These are phyloP conservation scores for Xerophyta viscosa DNA, from an alignment of 106 monocot genomes.

Conservation along the genomic window DNA sequence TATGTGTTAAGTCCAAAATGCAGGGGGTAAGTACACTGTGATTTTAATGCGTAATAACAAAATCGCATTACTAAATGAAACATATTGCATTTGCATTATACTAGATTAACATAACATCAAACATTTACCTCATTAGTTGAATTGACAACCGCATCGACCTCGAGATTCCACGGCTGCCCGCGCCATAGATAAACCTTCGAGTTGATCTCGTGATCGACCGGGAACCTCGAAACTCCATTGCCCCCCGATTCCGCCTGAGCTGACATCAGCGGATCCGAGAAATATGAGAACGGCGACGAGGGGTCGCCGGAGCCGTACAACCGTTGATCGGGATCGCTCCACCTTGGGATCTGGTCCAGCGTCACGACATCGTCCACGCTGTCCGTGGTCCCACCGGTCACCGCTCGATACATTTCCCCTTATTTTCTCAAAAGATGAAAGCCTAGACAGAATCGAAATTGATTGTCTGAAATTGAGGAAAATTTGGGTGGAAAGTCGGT, in stretches of 20 bases:
- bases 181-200: conserved; percentile 89
- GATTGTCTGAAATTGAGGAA: no score
- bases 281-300: conserved; percentile 40
- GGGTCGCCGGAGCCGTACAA: conserved; percentile 31
- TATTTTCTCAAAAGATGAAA: no score
- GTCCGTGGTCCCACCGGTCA: conserved; percentile 25
- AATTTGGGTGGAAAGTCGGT: no score
- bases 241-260: conserved; percentile 15
- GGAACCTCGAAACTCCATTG: conserved; percentile 65
- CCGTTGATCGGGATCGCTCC: conserved; percentile 85
- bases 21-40: no score
- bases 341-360: conserved; percentile 91
- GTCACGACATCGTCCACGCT: conserved; percentile 52
- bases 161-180: conserved; percentile 95
- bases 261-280: conserved; percentile 68
- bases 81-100: no score
- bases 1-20: no score
- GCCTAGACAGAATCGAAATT: no score
- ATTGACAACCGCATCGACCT: conserved; percentile 99
- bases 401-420: conserved; percentile 48
- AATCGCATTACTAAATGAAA: no score
- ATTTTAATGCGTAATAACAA: no score
- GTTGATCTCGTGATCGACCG: conserved; percentile 87
- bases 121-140: conserved; percentile 84
- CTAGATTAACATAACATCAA: not conserved